These are phyloP conservation scores for Monosporascus sp. DNA, from an alignment of 2,329 filamentous ascomycete genomes.

Conservation along the genomic window DNA sequence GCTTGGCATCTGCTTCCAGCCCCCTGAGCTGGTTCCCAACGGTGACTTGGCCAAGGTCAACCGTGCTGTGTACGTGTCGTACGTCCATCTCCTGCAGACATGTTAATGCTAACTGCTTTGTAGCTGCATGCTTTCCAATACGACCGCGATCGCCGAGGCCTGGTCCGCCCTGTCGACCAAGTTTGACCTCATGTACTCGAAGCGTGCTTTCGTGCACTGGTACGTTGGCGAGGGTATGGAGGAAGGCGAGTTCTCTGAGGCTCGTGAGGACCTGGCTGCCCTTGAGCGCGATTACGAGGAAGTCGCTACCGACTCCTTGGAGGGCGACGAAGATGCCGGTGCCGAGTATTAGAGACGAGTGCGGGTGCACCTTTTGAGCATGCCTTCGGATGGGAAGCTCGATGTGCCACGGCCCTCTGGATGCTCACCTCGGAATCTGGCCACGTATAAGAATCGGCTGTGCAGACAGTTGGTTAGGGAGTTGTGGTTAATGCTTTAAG, in stretches of 20 bases:
- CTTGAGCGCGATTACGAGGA: conserved; percentile 99
- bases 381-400: conserved; percentile 9
- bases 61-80: conserved; percentile 80
- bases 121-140: conserved; percentile 98
- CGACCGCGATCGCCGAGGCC: conserved; percentile 95
- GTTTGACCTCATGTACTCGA: conserved; percentile 99
- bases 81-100: not conserved
- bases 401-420: conserved; percentile 11
- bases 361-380: conserved; percentile 10
- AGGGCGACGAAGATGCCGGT: conserved; percentile 77
- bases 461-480: not conserved
- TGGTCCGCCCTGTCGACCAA: conserved; percentile 96
- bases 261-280: conserved; percentile 95
- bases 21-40: conserved; percentile 91
- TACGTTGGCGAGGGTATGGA: conserved; percentile 99
- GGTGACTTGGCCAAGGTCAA: conserved; percentile 96
- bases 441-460: not conserved
- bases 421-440: not conserved
- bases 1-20: conserved; percentile 99
- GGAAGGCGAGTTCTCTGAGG: conserved; percentile 99
- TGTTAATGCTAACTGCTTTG: conserved; percentile 9
- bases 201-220: conserved; percentile 99
- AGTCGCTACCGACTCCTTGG: conserved; percentile 89
- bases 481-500: not conserved
- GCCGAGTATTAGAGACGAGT: conserved; percentile 73